Conservation (phyloP, 768 basidiomycete genomes). For the Boletus speciosus region DNA sequence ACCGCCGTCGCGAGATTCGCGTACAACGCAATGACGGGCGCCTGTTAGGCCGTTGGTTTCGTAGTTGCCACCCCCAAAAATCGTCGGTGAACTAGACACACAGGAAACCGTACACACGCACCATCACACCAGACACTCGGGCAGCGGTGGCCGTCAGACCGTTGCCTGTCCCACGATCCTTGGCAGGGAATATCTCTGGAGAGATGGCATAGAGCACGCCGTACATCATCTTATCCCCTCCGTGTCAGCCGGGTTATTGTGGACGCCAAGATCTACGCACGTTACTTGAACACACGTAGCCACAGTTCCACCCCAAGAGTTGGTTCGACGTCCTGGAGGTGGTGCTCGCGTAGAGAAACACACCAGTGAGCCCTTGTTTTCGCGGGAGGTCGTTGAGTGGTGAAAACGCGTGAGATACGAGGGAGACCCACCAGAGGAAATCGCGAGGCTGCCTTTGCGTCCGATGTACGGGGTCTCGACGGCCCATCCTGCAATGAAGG, state of each 20-base stretch:
- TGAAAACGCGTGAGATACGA: slow-evolving; percentile 18
- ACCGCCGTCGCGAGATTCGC: slow-evolving; percentile 60
- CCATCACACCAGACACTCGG: slow-evolving; percentile 68
- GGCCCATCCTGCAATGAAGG: slow-evolving; percentile 66
- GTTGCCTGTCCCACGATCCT: slow-evolving; percentile 71
- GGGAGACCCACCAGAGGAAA: slow-evolving; percentile 54
- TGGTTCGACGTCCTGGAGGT: slow-evolving; percentile 67
- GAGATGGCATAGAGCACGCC: slow-evolving; percentile 71
- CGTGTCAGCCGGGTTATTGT: not conserved
- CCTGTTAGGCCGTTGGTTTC: slow-evolving; percentile 35
- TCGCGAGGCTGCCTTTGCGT: slow-evolving; percentile 61
- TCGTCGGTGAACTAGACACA: not conserved
- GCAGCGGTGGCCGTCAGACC: slow-evolving; percentile 57
- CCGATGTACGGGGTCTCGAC: slow-evolving; percentile 65
- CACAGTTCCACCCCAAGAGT: slow-evolving; percentile 79
- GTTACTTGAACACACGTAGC: slow-evolving; percentile 61
- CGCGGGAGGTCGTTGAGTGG: slow-evolving; percentile 45
- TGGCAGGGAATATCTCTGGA: slow-evolving; percentile 68
- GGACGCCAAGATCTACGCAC: slow-evolving; percentile 31
- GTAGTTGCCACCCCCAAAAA: too few species aligned
- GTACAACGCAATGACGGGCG: slow-evolving; percentile 69
- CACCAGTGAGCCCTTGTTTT: slow-evolving; percentile 64
- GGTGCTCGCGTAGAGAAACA: slow-evolving; percentile 71
- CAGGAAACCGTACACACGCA: slow-evolving; percentile 20
- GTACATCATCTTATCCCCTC: slow-evolving; percentile 58